phyloP scores from a whole-genome alignment of 805 yeast genomes.

The Suhomyces sp. region DNA sequence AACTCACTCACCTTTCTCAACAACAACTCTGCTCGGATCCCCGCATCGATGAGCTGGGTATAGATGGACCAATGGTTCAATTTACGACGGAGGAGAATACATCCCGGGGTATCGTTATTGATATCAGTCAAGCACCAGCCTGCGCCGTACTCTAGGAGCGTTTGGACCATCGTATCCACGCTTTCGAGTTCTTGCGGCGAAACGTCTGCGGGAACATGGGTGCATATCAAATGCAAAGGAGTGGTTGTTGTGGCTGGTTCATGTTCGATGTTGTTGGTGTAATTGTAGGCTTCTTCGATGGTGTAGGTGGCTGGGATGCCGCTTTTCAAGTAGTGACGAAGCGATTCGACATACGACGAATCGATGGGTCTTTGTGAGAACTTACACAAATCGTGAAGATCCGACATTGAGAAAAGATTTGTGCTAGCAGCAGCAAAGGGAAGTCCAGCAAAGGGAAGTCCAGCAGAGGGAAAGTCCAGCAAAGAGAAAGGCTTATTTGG shows the following conservation, averaged over 20 bases:
- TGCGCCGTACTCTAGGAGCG: slow-evolving; percentile 79
- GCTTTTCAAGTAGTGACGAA: slow-evolving; percentile 48
- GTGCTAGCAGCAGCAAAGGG: no score
- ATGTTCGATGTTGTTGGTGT: slow-evolving; percentile 40
- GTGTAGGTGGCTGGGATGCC: slow-evolving; percentile 87
- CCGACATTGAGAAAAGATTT: no score
- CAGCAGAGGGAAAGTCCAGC: no score
- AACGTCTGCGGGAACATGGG: slow-evolving; percentile 49
- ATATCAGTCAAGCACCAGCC: slow-evolving; percentile 85
- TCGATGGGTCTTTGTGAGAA: slow-evolving; percentile 52
- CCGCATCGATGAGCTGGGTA: slow-evolving; percentile 69
- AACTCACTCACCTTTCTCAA: slow-evolving; percentile 67
- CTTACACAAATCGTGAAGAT: slow-evolving; percentile 63
- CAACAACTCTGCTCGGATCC: slow-evolving; percentile 84
- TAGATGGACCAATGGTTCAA: slow-evolving; percentile 40
- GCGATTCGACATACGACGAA: slow-evolving; percentile 40
- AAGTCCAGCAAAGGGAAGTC: no score
- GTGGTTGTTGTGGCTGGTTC: slow-evolving; percentile 58
- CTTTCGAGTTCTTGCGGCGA: slow-evolving; percentile 43
- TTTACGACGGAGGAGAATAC: slow-evolving; percentile 61
- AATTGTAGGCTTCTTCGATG: slow-evolving; percentile 68
- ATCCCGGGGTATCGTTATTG: slow-evolving; percentile 80
- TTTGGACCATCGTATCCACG: slow-evolving; percentile 56
- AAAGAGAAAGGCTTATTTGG: no score
- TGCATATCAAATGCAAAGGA: slow-evolving; percentile 70